Conservation (phyloP, 2,329 filamentous ascomycete species). For the Diaporthe caulivora region DNA sequence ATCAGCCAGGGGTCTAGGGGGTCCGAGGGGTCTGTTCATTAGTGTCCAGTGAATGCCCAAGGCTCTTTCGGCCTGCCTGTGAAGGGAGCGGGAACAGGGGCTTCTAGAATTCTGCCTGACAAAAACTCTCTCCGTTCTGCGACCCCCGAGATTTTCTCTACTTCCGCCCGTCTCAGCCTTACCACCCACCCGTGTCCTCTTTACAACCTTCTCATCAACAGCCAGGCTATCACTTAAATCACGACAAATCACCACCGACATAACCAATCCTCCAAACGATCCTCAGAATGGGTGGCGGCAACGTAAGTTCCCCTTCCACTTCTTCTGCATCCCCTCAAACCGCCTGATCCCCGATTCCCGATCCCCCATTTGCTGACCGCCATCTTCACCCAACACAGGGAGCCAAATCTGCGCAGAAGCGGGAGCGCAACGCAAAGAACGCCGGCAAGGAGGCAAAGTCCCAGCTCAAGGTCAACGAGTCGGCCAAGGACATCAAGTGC, state of each 20-base stretch:
- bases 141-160: not conserved
- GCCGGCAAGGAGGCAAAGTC: constrained; percentile 70
- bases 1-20: constrained; percentile 1
- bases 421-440: constrained; percentile 78
- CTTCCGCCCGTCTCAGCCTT: not conserved
- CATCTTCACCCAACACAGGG: constrained; percentile 43
- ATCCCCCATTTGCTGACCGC: constrained; percentile 24
- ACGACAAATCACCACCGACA: constrained; percentile 7
- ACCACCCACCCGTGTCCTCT: not conserved
- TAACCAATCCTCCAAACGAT: not conserved
- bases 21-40: too few relatives aligned
- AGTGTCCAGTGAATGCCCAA: not conserved
- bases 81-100: not conserved
- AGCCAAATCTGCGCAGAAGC: constrained; percentile 69
- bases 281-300: constrained; percentile 39
- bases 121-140: constrained; percentile 4
- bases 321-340: too few relatives aligned
- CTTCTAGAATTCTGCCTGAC: constrained; percentile 34
- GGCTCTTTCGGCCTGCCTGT: not conserved
- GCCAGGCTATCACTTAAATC: not conserved
- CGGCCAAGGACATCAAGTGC: constrained; percentile 83
- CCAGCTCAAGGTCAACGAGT: constrained; percentile 77
- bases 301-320: constrained; percentile 18
- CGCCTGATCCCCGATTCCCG: not conserved
- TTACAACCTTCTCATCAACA: not conserved